Base-by-base conservation (phyloP, 2,329 filamentous ascomycete genomes). In the Exophiala sp. region DNA sequence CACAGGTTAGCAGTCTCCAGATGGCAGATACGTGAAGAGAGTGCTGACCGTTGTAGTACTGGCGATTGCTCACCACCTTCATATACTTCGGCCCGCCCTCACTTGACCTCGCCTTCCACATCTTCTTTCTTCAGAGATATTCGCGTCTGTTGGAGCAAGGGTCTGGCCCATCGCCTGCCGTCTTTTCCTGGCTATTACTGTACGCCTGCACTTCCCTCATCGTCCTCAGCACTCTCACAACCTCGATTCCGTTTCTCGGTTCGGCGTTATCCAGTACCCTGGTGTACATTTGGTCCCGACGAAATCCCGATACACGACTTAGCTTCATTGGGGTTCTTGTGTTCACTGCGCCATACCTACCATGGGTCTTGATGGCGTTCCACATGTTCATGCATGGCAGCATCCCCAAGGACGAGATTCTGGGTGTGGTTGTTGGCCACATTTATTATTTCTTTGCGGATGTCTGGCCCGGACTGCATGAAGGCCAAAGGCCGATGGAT, bases 391-490 rank as follows among this genome's bases (percentile, higher is more conserved):
- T 97, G 66, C 89, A 97, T 66, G 88, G 88, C 5, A 85, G 79
- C 3, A 77, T 97, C 35, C 93, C 93, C 2, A 95, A 94, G 70
- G 93, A 97, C 66, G 93, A 98, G 73, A 85, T 98, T 56, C 88
- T 94, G 73, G 93, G 93, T 2, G 88, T 96, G 13, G 82, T 93
- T 8, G 90, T 97, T 32, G 93, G 93, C 8, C 93, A 98, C 69
- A 78, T 97, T 34, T 97, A 90, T 85, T 98, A 97, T 69, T 98
- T 96, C 72, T 96, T 97, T 69, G 87, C 83, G 52, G 93, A 98
- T 66, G 90, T 98, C 13, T 98, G 95, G 68, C 93, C 93, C 2
- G 86, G 89, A 2, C 78, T 96, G 37, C 87, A 96, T 69, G 82
- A 85, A 56, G 88, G 88, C 14, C 83, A 85, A 44, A 79, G 87